phyloP scores from a whole-genome alignment of 805 yeast genomes.

The Lachancea waltii region DNA sequence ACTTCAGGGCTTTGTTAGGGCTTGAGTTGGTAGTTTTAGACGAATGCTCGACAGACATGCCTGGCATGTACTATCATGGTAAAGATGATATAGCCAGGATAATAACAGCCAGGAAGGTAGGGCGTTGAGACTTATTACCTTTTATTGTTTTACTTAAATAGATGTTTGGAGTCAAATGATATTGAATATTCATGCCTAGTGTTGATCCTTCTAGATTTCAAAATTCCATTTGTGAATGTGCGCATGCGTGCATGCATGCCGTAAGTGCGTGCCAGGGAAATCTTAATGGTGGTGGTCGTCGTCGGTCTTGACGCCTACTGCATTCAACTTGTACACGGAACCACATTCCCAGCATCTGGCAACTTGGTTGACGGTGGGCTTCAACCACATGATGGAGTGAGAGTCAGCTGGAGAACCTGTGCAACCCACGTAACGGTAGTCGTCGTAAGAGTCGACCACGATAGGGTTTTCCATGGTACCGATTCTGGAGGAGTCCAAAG shows the following conservation, averaged over 20 bases:
- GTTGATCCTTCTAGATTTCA: neutral
- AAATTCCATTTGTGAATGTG: neutral
- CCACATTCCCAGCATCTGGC: constrained; percentile 99
- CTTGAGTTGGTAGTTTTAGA: too few relatives aligned
- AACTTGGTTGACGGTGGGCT: constrained; percentile 72
- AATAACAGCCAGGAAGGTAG: neutral
- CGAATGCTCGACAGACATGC: neutral
- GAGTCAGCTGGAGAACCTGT: constrained; percentile 93
- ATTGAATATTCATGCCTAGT: constrained; percentile 10
- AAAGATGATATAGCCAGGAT: neutral
- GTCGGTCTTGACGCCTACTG: constrained; percentile 72
- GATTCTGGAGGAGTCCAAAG: constrained; percentile 77
- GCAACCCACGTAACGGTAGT: constrained; percentile 94
- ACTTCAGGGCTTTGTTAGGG: neutral
- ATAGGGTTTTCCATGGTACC: constrained; percentile 92
- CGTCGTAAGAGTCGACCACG: constrained; percentile 83
- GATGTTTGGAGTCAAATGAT: constrained; percentile 6
- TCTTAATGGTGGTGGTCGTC: constrained; percentile 33
- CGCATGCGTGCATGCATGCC: constrained; percentile 3
- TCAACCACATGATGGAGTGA: constrained; percentile 88
- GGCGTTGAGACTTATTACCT: constrained; percentile 7
- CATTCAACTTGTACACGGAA: constrained; percentile 82
- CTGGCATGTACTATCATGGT: neutral
- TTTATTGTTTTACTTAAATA: constrained; percentile 6
- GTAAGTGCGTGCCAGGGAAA: neutral